Percentiles rank a stretch among this genome's conserved stretches.
Evolutionary conservation across 106 monocot genomes (phyloP).

Genomic region (Dactylorhiza incarnata): DNA sequence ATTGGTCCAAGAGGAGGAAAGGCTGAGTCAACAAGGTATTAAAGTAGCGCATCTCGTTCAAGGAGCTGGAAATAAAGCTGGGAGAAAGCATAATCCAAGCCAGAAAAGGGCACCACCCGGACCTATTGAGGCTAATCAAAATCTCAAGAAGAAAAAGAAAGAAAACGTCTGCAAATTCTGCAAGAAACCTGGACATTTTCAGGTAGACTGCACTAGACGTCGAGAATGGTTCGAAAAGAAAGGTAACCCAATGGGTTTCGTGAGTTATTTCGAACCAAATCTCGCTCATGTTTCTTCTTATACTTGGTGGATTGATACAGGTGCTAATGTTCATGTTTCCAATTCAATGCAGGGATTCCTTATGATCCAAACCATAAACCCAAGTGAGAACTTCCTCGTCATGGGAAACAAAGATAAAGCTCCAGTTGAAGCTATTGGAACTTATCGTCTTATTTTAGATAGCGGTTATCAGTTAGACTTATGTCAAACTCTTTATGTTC

Average conservation of each 20-base stretch:
- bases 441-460: slow-evolving; percentile 11
- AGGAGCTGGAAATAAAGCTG: not conserved
- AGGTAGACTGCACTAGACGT: slow-evolving; percentile 6
- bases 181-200: not conserved
- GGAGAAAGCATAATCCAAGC: not conserved
- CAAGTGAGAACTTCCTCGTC: slow-evolving; percentile 8
- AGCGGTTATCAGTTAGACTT: not conserved
- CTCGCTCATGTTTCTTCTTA: slow-evolving; percentile 14
- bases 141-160: not conserved
- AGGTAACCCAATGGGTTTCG: slow-evolving; percentile 5
- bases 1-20: not conserved
- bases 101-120: too few relatives aligned
- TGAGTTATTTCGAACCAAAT: slow-evolving; percentile 16
- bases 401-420: not conserved
- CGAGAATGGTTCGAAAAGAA: slow-evolving; percentile 17
- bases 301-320: slow-evolving; percentile 14
- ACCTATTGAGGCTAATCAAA: not conserved
- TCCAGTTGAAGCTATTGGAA: slow-evolving; percentile 4
- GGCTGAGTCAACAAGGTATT: not conserved
- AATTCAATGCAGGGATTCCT: slow-evolving; percentile 18
- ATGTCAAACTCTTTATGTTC: not conserved
- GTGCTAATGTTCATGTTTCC: slow-evolving; percentile 11
- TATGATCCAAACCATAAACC: slow-evolving; percentile 12
- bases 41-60: not conserved
- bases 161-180: slow-evolving; percentile 2